Evolutionary conservation across 768 basidiomycete species (phyloP), one percentile per base, ranked within the genome.

Genomic region (Coprinopsis sp.): DNA sequence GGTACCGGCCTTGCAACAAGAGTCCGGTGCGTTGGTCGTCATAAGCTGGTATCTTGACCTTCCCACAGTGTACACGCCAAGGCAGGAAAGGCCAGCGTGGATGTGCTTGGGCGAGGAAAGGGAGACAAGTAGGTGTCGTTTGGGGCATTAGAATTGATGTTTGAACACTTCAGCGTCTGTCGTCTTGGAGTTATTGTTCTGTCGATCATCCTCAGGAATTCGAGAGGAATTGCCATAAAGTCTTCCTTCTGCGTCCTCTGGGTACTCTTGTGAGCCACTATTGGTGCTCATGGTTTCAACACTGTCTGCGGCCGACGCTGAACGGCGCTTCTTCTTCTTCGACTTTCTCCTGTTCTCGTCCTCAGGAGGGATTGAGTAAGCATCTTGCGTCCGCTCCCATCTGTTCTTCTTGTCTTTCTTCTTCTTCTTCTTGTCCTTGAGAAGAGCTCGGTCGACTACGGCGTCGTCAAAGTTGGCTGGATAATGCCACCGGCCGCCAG

Each of bases 341-440:
- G 69, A 76, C 69, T 77, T 87, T 59, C 69, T 73, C 58, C 62
- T 60, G 52, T 67, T 72, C 49, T 67, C 71, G 23, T 55, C 58
- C 14, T 62, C 63, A 18, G 53, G 49, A 8, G 69, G 78, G 57
- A 77, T 66, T 57, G 68, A 71, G 56, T 91, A 85, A 27, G 89
- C 90, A 61, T 92, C 90, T 64, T 90, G 87, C 25, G 89, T 91
- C 64, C 85, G 73, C 49, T 83, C 88, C 84, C 85, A 91, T 48
- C 90, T 72, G 56, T 92, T 90, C 64, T 91, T 91, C 77, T 90
- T 91, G 42, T 78, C 78, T 55, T 82, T 83, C 24, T 36, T 40
- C 31, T 48, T 48, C 66, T 84, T 81, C 65, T 79, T 79, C 66
- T 79, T 84, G 65, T 71, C 70, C 51, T 70, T 71, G 48, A 62